Evolutionary conservation across 2,329 filamentous ascomycete genomes (phyloP).

Genomic region (Epichloe coenophiala): DNA sequence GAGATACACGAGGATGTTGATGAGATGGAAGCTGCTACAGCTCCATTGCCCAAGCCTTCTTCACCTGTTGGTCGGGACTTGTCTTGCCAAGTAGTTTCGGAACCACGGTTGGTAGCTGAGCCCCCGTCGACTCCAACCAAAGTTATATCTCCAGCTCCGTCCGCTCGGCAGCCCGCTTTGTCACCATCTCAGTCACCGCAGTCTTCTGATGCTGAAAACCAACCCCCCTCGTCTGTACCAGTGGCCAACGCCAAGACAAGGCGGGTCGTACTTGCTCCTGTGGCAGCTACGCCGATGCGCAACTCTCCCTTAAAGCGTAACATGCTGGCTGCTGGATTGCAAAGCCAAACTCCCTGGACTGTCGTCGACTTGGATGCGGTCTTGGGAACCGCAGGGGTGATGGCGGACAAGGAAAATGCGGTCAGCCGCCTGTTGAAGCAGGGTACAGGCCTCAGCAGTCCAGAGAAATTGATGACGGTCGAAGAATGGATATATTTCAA

Average conservation of each 20-base stretch:
- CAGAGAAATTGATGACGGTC: conserved; percentile 81
- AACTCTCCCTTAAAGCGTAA: conserved; percentile 52
- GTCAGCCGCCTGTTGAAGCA: conserved; percentile 36
- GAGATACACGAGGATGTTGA: conserved; percentile 1
- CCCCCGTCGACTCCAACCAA: conserved; percentile 32
- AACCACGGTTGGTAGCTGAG: conserved; percentile 9
- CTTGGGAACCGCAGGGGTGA: conserved; percentile 34
- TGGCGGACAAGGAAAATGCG: conserved; percentile 38
- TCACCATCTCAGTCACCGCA: conserved; percentile 58
- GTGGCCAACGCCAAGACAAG: conserved; percentile 31
- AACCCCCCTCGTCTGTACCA: conserved; percentile 54
- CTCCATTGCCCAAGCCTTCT: background rate
- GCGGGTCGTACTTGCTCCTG: conserved; percentile 32
- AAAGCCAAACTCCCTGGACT: conserved; percentile 53
- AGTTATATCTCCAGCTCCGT: conserved; percentile 29
- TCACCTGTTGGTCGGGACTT: background rate
- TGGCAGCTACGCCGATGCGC: conserved; percentile 32
- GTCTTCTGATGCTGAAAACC: conserved; percentile 70
- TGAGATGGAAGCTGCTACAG: background rate
- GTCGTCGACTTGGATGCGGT: conserved; percentile 64
- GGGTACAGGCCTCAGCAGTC: conserved; percentile 50
- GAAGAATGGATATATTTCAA: conserved; percentile 85
- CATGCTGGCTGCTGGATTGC: conserved; percentile 36
- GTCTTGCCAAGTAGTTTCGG: background rate
- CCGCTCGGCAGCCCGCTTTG: conserved; percentile 38